These are phyloP conservation scores for Saturnispora galanensis DNA, from an alignment of 805 yeast species.

Conservation along the genomic window DNA sequence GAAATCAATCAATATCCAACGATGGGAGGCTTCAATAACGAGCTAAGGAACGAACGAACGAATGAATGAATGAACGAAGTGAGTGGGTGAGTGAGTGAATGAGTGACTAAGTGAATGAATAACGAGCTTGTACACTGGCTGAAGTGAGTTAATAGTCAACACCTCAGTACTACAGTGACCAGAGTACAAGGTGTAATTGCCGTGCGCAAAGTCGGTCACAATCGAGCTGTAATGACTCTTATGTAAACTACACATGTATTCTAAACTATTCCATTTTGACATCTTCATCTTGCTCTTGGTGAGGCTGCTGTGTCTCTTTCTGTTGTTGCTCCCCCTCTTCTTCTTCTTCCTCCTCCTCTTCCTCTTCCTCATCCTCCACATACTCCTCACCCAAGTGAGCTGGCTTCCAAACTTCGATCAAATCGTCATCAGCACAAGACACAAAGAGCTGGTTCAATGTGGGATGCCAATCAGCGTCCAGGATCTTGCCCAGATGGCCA, in stretches of 20 bases:
- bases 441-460: conserved; percentile 46
- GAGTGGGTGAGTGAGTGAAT: no score
- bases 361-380: conserved; percentile 32
- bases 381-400: conserved; percentile 36
- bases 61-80: no score
- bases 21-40: conserved; percentile 20
- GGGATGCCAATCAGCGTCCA: conserved; percentile 64
- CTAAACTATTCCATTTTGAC: conserved; percentile 1
- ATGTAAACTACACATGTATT: background rate
- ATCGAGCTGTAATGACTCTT: background rate
- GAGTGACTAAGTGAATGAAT: no score
- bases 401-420: conserved; percentile 71
- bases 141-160: no score
- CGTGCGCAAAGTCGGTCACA: conserved; percentile 2
- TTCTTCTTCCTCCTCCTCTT: conserved; percentile 25
- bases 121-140: no score
- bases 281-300: background rate
- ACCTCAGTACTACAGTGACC: no score
- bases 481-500: conserved; percentile 67
- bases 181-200: no score
- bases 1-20: conserved; percentile 27
- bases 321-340: conserved; percentile 20
- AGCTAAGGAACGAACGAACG: no score
- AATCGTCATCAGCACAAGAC: conserved; percentile 65
- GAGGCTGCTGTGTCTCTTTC: background rate